Conservation (phyloP, 2,329 filamentous ascomycete species). For the Venturia pyrina region DNA sequence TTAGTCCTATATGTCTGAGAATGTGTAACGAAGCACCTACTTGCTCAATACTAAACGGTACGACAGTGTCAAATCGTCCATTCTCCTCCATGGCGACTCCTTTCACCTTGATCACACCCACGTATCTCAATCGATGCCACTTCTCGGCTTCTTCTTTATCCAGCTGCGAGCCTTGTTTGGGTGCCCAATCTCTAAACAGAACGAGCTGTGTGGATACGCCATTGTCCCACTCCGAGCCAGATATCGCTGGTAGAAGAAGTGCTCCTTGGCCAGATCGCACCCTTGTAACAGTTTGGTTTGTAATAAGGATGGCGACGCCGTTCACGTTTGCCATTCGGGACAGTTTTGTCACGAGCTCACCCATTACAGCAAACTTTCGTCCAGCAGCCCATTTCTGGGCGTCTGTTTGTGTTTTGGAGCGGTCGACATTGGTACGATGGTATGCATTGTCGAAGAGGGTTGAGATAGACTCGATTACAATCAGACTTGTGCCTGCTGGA, state of each 20-base stretch:
- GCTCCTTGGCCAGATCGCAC: slow-evolving; percentile 59
- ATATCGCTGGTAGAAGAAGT: slow-evolving; percentile 64
- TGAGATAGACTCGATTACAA: slow-evolving; percentile 72
- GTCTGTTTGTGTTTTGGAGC: slow-evolving; percentile 35
- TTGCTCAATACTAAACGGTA: slow-evolving; percentile 36
- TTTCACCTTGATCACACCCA: slow-evolving; percentile 34
- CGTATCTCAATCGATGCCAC: slow-evolving; percentile 28
- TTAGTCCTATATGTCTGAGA: slow-evolving; percentile 16
- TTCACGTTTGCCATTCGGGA: slow-evolving; percentile 65
- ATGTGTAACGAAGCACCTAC: slow-evolving; percentile 30
- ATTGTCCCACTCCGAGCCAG: slow-evolving; percentile 69
- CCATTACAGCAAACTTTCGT: slow-evolving; percentile 52
- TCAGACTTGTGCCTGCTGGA: slow-evolving; percentile 50
- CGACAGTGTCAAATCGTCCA: slow-evolving; percentile 37
- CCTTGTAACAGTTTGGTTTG: slow-evolving; percentile 75
- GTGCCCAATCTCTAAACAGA: slow-evolving; percentile 62
- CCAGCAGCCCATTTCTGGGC: slow-evolving; percentile 37
- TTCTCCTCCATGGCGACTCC: slow-evolving; percentile 31
- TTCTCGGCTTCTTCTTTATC: slow-evolving; percentile 19
- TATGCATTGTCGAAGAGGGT: slow-evolving; percentile 68
- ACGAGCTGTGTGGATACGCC: slow-evolving; percentile 64
- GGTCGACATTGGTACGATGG: slow-evolving; percentile 44
- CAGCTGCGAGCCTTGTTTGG: slow-evolving; percentile 18
- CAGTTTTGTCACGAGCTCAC: slow-evolving; percentile 48
- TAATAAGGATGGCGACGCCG: slow-evolving; percentile 62